Conservation (phyloP, 2,329 filamentous ascomycete species). For the Trichoderma sp. region DNA sequence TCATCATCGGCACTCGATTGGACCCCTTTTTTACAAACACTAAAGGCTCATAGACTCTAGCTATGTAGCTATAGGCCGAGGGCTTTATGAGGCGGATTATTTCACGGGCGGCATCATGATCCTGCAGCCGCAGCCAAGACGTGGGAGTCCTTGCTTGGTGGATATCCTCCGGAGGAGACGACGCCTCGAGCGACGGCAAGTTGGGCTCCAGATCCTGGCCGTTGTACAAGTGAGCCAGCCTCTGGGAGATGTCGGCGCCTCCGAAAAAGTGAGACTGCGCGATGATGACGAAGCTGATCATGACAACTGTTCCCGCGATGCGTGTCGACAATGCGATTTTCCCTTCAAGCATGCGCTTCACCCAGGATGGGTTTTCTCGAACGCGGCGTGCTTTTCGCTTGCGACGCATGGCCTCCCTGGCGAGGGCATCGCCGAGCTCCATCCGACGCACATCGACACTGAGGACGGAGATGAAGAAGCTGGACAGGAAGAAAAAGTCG, state of each 20-base stretch:
- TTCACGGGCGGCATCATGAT: slow-evolving; percentile 74
- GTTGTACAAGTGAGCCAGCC: slow-evolving; percentile 28
- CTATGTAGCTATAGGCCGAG: slow-evolving; percentile 65
- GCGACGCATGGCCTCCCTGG: slow-evolving; percentile 49
- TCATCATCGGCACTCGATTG: slow-evolving; percentile 56
- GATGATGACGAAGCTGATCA: slow-evolving; percentile 67
- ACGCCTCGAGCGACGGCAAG: slow-evolving; percentile 33
- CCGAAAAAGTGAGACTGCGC: slow-evolving; percentile 78
- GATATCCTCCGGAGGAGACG: slow-evolving; percentile 55
- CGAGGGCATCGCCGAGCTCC: slow-evolving; percentile 71
- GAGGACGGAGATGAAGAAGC: slow-evolving; percentile 75
- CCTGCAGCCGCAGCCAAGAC: slow-evolving; percentile 73
- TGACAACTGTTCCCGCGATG: slow-evolving; percentile 70
- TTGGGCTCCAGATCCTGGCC: slow-evolving; percentile 18
- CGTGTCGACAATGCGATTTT: slow-evolving; percentile 66
- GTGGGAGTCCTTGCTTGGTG: slow-evolving; percentile 73
- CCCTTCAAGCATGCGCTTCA: slow-evolving; percentile 60
- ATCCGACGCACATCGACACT: slow-evolving; percentile 75
- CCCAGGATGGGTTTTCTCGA: slow-evolving; percentile 44
- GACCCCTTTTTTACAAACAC: slow-evolving; percentile 69
- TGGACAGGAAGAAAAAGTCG: slow-evolving; percentile 74
- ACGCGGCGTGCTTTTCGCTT: slow-evolving; percentile 29
- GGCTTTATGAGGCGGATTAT: slow-evolving; percentile 75
- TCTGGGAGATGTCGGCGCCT: slow-evolving; percentile 44
- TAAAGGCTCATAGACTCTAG: slow-evolving; percentile 70